Percentiles rank a stretch among this genome's conserved stretches.
phyloP scores from a whole-genome alignment of 2,329 filamentous ascomycete species.

The Colletotrichum sp. region DNA sequence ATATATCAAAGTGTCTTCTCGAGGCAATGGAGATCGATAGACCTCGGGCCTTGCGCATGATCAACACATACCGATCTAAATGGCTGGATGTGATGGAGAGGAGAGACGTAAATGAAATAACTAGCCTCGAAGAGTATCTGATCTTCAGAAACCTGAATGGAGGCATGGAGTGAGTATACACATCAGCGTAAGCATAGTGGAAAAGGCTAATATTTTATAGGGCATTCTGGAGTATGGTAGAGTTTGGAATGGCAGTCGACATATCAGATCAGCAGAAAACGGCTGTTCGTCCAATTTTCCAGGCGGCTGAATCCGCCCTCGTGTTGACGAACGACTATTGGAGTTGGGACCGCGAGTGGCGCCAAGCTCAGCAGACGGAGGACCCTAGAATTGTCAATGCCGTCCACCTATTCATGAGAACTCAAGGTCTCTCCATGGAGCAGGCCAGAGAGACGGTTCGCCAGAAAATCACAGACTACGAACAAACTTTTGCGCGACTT shows the following conservation, averaged over 20 bases:
- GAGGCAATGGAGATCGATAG: background rate
- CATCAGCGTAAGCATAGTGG: accelerated
- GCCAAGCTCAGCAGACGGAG: background rate
- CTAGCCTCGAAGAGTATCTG: background rate
- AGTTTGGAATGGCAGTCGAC: background rate
- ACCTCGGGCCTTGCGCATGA: background rate
- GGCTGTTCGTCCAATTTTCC: background rate
- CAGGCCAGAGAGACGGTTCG: background rate
- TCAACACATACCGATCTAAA: background rate
- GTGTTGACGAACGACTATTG: slow-evolving; percentile 9
- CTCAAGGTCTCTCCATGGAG: background rate
- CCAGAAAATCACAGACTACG: background rate
- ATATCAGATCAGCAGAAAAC: background rate
- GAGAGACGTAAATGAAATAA: background rate
- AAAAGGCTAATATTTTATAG: background rate
- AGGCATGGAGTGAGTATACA: background rate
- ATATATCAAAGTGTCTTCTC: background rate
- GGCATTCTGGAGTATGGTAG: slow-evolving; percentile 10
- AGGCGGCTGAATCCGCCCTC: background rate
- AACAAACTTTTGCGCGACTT: background rate
- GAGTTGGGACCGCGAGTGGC: slow-evolving; percentile 10
- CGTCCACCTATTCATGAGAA: background rate
- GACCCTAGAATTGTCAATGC: slow-evolving; percentile 3
- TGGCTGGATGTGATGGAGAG: slow-evolving; percentile 8
- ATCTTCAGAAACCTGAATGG: slow-evolving; percentile 1